Percentiles rank a stretch among this genome's conserved stretches.
These are phyloP conservation scores for Alternaria arborescens DNA, from an alignment of 2,329 filamentous ascomycete genomes.

Conservation along the genomic window DNA sequence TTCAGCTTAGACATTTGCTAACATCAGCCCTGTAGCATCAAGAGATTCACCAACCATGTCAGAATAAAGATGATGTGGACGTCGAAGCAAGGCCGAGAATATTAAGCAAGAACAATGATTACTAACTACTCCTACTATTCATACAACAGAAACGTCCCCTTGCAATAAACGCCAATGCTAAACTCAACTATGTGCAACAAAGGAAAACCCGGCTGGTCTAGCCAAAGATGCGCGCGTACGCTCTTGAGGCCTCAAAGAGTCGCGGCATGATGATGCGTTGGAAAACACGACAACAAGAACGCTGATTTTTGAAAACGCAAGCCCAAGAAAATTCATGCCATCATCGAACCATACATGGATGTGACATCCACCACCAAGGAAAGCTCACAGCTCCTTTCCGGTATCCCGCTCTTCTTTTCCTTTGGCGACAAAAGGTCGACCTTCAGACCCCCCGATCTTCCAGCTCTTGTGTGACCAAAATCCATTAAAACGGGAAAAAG, in stretches of 20 bases:
- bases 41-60: background rate
- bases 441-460: conserved; percentile 47
- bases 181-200: conserved; percentile 19
- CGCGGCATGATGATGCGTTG: conserved; percentile 15
- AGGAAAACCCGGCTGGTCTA: conserved; percentile 33
- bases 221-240: conserved; percentile 28
- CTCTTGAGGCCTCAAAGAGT: conserved; percentile 13
- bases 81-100: background rate
- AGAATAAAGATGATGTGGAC: background rate
- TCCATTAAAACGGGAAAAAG: background rate
- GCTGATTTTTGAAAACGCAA: conserved; percentile 13
- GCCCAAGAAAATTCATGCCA: conserved; percentile 7
- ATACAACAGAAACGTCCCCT: conserved; percentile 6
- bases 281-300: conserved; percentile 9
- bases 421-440: conserved; percentile 14
- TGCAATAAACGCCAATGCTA: conserved; percentile 14
- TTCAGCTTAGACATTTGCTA: background rate
- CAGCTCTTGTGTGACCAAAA: conserved; percentile 18
- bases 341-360: conserved; percentile 1
- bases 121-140: conserved; percentile 2
- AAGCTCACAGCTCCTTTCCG: background rate
- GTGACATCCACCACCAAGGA: background rate
- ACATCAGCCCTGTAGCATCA: background rate
- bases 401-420: background rate
- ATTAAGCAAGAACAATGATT: background rate